These are phyloP conservation scores for Phytophthora foliorum DNA, from an alignment of 352 stramenopile genomes.

Conservation along the genomic window DNA sequence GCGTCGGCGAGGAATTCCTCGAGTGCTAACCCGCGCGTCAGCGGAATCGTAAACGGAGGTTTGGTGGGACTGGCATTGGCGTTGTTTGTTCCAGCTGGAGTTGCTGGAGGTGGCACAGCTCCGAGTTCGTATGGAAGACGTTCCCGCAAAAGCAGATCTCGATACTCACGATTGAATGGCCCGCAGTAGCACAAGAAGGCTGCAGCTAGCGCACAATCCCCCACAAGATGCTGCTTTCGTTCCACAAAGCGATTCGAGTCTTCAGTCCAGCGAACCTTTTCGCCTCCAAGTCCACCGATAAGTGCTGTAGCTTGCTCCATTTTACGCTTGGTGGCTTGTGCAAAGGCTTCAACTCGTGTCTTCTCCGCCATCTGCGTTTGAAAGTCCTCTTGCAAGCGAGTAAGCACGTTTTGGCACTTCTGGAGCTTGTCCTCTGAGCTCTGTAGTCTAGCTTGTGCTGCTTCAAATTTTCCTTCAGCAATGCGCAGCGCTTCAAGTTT, in stretches of 20 bases:
- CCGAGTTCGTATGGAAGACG: constrained; percentile 77
- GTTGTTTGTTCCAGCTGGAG: constrained; percentile 4
- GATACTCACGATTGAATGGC: constrained; percentile 91
- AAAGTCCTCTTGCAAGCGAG: constrained; percentile 85
- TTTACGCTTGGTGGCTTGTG: constrained; percentile 83
- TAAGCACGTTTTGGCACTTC: constrained; percentile 73
- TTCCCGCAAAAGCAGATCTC: constrained; percentile 65
- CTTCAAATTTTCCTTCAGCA: constrained; percentile 88
- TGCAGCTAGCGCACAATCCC: constrained; percentile 86
- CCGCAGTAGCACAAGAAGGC: constrained; percentile 93
- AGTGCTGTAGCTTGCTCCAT: constrained; percentile 93
- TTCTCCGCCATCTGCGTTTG: constrained; percentile 93
- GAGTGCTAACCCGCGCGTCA: constrained; percentile 69
- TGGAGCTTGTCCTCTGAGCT: constrained; percentile 77
- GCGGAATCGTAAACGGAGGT: constrained; percentile 57
- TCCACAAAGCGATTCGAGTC: constrained; percentile 91
- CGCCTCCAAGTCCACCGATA: constrained; percentile 87
- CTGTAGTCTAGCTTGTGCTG: constrained; percentile 78
- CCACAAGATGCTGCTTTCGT: constrained; percentile 82
- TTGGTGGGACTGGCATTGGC: constrained; percentile 16
- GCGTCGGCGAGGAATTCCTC: constrained; percentile 82
- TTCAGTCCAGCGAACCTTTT: constrained; percentile 90
- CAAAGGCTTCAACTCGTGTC: constrained; percentile 86
- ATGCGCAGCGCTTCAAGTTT: constrained; percentile 94
- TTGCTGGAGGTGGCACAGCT: constrained; percentile 24